A percentile compares a stretch with the other conserved stretches of the same genome.
Conservation (phyloP, 805 yeast genomes). For the Wickerhamiella allomyrinae region DNA sequence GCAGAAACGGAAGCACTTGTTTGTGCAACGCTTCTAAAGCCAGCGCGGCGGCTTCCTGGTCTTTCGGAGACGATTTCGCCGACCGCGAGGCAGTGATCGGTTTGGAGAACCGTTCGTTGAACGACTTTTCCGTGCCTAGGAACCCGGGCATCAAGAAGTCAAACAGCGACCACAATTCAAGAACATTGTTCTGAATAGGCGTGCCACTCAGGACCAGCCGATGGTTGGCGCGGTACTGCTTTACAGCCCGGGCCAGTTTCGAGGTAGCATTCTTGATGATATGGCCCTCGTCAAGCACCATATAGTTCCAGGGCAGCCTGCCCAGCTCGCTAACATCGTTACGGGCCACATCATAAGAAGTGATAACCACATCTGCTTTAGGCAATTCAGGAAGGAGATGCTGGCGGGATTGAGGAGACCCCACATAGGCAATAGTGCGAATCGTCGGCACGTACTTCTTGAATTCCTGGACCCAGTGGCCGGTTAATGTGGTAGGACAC, state of each 20-base stretch:
- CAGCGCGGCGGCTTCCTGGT: conserved; percentile 92
- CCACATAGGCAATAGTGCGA: conserved; percentile 75
- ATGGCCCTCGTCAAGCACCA: conserved; percentile 96
- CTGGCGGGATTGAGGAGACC: conserved; percentile 67
- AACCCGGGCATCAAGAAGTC: conserved; percentile 99
- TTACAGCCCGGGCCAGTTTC: conserved; percentile 78
- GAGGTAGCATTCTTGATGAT: conserved; percentile 86
- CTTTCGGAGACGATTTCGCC: conserved; percentile 70
- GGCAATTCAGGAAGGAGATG: conserved; percentile 31
- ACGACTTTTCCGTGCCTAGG: conserved; percentile 83
- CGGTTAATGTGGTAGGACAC: conserved; percentile 95
- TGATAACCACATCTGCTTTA: conserved; percentile 70
- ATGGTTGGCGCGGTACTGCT: conserved; percentile 70
- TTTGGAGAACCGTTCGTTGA: conserved; percentile 91
- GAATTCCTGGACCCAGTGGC: conserved; percentile 97
- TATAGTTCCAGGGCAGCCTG: conserved; percentile 65
- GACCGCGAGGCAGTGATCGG: conserved; percentile 91
- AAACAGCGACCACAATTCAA: conserved; percentile 94
- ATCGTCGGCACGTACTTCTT: conserved; percentile 80
- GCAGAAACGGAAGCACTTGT: conserved; percentile 90
- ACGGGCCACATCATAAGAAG: conserved; percentile 92
- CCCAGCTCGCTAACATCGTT: conserved; percentile 64
- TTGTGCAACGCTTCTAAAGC: conserved; percentile 93
- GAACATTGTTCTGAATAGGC: conserved; percentile 92
- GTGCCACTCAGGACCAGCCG: conserved; percentile 88